phyloP scores from a whole-genome alignment of 169 alveolate species.

The Plasmodium ovale region DNA sequence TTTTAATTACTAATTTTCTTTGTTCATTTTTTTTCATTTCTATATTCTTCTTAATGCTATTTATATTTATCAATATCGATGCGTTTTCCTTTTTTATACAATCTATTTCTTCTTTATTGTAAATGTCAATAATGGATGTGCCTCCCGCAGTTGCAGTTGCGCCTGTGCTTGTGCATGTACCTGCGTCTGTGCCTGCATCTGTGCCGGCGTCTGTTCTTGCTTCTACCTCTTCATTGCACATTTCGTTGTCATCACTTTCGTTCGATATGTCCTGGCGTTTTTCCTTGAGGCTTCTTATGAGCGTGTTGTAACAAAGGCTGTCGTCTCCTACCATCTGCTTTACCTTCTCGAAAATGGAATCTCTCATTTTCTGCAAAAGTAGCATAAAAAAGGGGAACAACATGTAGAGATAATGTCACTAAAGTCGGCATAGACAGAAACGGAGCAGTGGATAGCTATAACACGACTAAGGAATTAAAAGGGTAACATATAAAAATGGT shows the following conservation, averaged over 20 bases:
- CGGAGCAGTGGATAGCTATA: too few relatives aligned
- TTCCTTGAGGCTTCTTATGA: conserved; percentile 14
- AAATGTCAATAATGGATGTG: conserved; percentile 5
- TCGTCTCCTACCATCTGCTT: conserved; percentile 35
- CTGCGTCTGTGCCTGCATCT: too few relatives aligned
- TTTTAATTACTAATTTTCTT: conserved; percentile 29
- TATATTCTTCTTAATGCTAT: conserved; percentile 38
- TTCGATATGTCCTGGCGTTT: conserved; percentile 20
- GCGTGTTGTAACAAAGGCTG: conserved; percentile 7
- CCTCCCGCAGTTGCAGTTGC: too few relatives aligned
- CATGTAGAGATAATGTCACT: too few relatives aligned
- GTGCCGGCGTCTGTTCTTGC: too few relatives aligned
- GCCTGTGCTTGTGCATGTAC: too few relatives aligned
- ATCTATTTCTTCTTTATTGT: conserved; percentile 39
- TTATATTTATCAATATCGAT: conserved; percentile 15
- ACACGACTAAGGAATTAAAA: too few relatives aligned
- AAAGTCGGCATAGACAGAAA: too few relatives aligned
- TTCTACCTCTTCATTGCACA: background rate
- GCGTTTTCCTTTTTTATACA: conserved; percentile 31
- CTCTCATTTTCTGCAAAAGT: conserved; percentile 20
- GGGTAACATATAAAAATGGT: too few relatives aligned
- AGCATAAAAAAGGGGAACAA: too few relatives aligned
- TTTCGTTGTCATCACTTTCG: conserved; percentile 17
- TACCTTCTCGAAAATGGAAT: conserved; percentile 16
- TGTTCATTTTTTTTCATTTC: conserved; percentile 63